Evolutionary conservation across 2,329 filamentous ascomycete species (phyloP).

Genomic region (Claviceps maximensis): DNA sequence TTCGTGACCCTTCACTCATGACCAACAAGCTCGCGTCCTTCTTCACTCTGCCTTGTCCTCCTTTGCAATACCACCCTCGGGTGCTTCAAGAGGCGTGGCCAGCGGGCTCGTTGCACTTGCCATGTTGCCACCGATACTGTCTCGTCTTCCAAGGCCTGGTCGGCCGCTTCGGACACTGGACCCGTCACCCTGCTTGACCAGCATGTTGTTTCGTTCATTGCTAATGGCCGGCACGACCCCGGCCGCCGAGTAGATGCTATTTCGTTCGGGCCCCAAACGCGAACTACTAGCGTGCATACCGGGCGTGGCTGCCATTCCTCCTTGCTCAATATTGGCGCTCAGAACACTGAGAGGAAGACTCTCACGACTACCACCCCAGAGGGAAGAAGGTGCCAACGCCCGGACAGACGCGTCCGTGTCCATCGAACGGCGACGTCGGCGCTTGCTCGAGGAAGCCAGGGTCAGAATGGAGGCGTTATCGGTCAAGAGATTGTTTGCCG

Average conservation of each 20-base stretch:
- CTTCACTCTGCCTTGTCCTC: slow-evolving; percentile 15
- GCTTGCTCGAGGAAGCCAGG: slow-evolving; percentile 69
- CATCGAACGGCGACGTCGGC: slow-evolving; percentile 62
- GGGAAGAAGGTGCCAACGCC: slow-evolving; percentile 67
- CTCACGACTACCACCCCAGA: slow-evolving; percentile 72
- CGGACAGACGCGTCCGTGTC: slow-evolving; percentile 79
- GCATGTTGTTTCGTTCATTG: slow-evolving; percentile 71
- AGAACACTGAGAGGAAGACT: slow-evolving; percentile 67
- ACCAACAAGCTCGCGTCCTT: background rate
- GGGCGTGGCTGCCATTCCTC: slow-evolving; percentile 30
- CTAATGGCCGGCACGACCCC: slow-evolving; percentile 52
- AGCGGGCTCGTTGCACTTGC: slow-evolving; percentile 48
- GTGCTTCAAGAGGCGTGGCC: slow-evolving; percentile 39
- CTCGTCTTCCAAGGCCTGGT: slow-evolving; percentile 63
- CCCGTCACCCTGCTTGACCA: slow-evolving; percentile 57
- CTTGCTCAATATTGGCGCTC: slow-evolving; percentile 52
- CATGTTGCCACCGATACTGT: slow-evolving; percentile 71
- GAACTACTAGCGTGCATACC: slow-evolving; percentile 39
- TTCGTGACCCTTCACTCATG: slow-evolving; percentile 2
- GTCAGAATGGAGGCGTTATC: slow-evolving; percentile 82
- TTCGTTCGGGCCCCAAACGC: slow-evolving; percentile 44
- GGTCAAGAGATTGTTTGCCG: slow-evolving; percentile 67
- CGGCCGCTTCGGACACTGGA: slow-evolving; percentile 68
- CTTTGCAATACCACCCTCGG: slow-evolving; percentile 21
- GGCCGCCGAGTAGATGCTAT: slow-evolving; percentile 68